Conservation (phyloP, 78 protist genomes). For the Dictyostelium intermedium region DNA sequence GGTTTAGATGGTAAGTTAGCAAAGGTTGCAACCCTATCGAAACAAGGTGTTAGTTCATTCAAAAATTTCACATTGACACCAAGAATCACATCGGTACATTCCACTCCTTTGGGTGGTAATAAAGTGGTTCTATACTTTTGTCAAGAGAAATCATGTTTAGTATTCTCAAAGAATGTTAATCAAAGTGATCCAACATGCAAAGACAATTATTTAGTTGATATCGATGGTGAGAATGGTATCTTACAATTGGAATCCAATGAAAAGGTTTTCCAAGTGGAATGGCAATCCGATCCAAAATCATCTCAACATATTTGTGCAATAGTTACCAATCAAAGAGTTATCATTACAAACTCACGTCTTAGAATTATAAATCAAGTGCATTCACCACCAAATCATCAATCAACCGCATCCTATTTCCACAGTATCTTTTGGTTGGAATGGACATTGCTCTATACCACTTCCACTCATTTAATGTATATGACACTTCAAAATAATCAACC, state of each 20-base stretch:
- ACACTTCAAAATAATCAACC: constrained; percentile 44
- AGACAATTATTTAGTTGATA: constrained; percentile 41
- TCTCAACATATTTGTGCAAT: constrained; percentile 38
- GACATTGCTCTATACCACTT: constrained; percentile 55
- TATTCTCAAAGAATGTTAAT: constrained; percentile 30
- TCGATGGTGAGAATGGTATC: neutral
- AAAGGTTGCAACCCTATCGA: constrained; percentile 27
- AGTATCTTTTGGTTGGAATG: constrained; percentile 71
- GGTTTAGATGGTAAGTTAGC: constrained; percentile 71
- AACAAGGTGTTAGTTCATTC: constrained; percentile 49
- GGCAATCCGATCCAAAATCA: constrained; percentile 65
- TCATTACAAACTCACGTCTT: constrained; percentile 44
- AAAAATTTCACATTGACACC: constrained; percentile 16
- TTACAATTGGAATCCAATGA: constrained; percentile 27
- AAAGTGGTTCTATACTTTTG: constrained; percentile 45
- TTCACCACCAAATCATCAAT: constrained; percentile 31
- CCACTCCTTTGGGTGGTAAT: constrained; percentile 28
- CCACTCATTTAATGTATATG: constrained; percentile 59
- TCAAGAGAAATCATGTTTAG: constrained; percentile 8
- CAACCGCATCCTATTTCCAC: neutral
- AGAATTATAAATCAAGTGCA: constrained; percentile 31
- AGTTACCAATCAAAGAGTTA: constrained; percentile 28
- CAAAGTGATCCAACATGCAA: neutral
- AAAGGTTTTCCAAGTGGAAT: constrained; percentile 36
- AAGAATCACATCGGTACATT: constrained; percentile 26